These are phyloP conservation scores for Ascobolus immersus DNA, from an alignment of 495 filamentous ascomycete genomes.

Conservation along the genomic window DNA sequence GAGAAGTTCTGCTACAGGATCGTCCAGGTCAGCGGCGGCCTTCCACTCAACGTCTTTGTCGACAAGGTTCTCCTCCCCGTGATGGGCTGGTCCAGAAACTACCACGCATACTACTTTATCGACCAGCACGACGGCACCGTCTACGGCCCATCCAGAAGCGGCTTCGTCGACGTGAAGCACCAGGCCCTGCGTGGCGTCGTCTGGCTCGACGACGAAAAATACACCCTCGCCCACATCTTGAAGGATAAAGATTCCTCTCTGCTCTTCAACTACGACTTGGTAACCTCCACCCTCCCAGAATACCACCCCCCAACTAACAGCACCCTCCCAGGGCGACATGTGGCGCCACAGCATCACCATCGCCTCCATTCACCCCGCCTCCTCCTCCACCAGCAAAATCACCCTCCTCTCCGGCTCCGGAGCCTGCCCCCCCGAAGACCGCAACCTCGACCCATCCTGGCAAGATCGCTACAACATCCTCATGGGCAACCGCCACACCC, in stretches of 20 bases:
- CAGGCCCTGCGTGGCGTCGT: slow-evolving; percentile 1
- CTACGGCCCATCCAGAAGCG: slow-evolving; percentile 1
- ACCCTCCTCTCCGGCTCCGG: slow-evolving; percentile 3
- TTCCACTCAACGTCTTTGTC: slow-evolving; percentile 3
- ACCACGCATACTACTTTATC: slow-evolving; percentile 6
- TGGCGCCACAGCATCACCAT: slow-evolving; percentile 5
- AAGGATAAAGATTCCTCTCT: slow-evolving; percentile 1
- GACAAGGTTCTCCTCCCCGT: slow-evolving; percentile 5
- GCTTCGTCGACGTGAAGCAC: slow-evolving; percentile 6
- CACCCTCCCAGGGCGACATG: slow-evolving; percentile 1
- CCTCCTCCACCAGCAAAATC: slow-evolving; percentile 3
- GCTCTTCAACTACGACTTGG: slow-evolving; percentile 5
- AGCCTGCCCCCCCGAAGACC: slow-evolving; percentile 7
- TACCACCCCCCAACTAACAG: no score
- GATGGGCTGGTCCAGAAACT: slow-evolving; percentile 9
- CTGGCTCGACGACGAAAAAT: slow-evolving; percentile 4
- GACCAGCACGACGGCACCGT: slow-evolving; percentile 6
- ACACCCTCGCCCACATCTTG: slow-evolving; percentile 6
- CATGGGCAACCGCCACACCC: not conserved
- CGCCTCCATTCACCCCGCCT: slow-evolving; percentile 1
- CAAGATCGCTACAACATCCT: not conserved
- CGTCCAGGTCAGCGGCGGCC: slow-evolving; percentile 5
- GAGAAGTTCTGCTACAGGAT: slow-evolving; percentile 4
- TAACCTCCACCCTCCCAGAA: no score
- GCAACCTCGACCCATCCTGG: slow-evolving; percentile 1